A percentile compares a stretch with the other conserved stretches of the same genome.
Evolutionary conservation across 768 basidiomycete species (phyloP).

Genomic region (Pulveroboletus sp.): DNA sequence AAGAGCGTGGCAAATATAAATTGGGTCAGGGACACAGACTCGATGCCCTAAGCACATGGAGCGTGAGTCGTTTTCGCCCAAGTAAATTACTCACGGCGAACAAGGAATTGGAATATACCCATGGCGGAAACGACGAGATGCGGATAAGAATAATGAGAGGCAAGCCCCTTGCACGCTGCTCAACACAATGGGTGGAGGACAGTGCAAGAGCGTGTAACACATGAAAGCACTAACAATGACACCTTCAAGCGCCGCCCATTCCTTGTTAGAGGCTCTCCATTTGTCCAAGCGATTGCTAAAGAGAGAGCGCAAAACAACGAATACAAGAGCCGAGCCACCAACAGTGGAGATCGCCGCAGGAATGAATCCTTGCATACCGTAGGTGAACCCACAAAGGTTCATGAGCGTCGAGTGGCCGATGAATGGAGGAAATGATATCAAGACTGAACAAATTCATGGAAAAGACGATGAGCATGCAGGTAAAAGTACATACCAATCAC

Average conservation of each 20-base stretch:
- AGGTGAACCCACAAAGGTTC: conserved; percentile 77
- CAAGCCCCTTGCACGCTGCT: conserved; percentile 66
- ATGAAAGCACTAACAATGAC: conserved; percentile 52
- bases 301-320: conserved; percentile 53
- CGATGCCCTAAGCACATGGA: conserved; percentile 52
- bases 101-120: conserved; percentile 80
- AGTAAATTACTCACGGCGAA: conserved; percentile 55
- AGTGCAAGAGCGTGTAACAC: not conserved
- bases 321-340: conserved; percentile 58
- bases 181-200: conserved; percentile 1
- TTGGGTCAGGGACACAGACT: conserved; percentile 68
- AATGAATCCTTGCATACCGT: conserved; percentile 72
- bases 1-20: conserved; percentile 71
- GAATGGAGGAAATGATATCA: conserved; percentile 31
- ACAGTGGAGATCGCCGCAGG: conserved; percentile 60
- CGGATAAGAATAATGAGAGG: conserved; percentile 81
- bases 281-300: conserved; percentile 51
- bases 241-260: conserved; percentile 74
- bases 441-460: conserved; percentile 17
- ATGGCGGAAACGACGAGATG: conserved; percentile 78
- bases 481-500: conserved; percentile 53
- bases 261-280: conserved; percentile 60
- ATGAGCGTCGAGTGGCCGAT: conserved; percentile 31
- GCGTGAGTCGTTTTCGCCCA: not conserved
- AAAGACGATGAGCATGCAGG: conserved; percentile 49